Evolutionary conservation across 768 basidiomycete species (phyloP), one percentile per base, ranked within the genome.

Genomic region (Mycena kentingensis): DNA sequence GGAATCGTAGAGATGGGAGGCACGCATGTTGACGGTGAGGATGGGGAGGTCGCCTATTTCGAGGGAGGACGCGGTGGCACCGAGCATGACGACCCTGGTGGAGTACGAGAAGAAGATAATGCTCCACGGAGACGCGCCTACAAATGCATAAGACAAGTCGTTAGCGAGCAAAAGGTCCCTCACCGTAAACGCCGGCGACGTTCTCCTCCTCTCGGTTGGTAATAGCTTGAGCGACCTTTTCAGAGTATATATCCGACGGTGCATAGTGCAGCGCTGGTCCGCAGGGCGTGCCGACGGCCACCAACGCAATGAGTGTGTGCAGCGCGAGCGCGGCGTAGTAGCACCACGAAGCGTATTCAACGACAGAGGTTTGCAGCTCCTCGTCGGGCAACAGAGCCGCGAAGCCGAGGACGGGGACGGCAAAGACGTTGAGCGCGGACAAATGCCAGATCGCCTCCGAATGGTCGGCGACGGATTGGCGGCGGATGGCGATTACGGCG

Each of bases 31-130:
- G 1, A 76, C 80, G 1, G 88, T 80, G 12, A 93, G 78, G 49
- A 95, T 84, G 3, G 93, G 93, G 22, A 96, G 73, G 65, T 96
- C 93, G 54, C 85, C 90, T 19, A 93, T 90, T 60, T 95, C 89
- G 45, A 95, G 78, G 48, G 80, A 85, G 49, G 79, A 76, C 4
- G 87, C 75, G 2, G 74, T 75, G 68, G 90, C 83, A 1, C 91
- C 93, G 31, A 93, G 83, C 81, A 85, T 83, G 47, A 94, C 82
- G 16, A 96, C 90, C 54, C 87, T 85, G 1, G 92, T 93, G 25
- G 88, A 89, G 66, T 93, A 94, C 10, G 83, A 83, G 68, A 96
- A 96, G 16, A 92, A 70, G 6, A 96, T 67, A 51, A 73, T 71
- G 49, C 78, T 79, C 74, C 77, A 81, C 1, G 77, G 70, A 5